Evolutionary conservation across 2,329 filamentous ascomycete species (phyloP).

Genomic region (Aureobasidium namibiae): DNA sequence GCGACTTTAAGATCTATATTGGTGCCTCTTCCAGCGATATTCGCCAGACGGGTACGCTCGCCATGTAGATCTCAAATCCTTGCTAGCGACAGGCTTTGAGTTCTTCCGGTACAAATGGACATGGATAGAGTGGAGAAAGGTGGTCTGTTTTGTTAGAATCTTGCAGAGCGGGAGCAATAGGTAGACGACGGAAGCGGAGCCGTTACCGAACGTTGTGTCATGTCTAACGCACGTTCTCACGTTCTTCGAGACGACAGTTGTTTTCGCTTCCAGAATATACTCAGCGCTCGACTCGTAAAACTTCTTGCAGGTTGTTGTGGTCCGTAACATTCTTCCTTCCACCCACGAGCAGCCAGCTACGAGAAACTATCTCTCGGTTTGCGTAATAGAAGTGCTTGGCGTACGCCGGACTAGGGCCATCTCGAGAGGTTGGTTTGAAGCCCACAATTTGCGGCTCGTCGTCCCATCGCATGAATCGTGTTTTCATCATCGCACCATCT

Average conservation of each 20-base stretch:
- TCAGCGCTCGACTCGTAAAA: background rate
- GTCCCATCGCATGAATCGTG: background rate
- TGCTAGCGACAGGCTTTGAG: background rate
- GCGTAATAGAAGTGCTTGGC: background rate
- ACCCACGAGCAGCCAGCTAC: no score
- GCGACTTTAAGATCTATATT: slow-evolving; percentile 16
- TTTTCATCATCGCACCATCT: background rate
- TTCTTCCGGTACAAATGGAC: no score
- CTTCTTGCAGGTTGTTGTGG: no score
- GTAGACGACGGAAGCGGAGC: background rate
- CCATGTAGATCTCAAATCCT: background rate
- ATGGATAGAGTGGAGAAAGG: background rate
- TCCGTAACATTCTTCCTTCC: no score
- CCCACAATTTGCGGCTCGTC: background rate
- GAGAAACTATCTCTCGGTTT: no score
- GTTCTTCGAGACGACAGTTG: background rate
- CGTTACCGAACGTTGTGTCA: background rate
- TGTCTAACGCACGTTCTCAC: background rate
- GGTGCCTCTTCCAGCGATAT: background rate
- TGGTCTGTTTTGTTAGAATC: background rate
- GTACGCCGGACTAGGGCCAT: background rate
- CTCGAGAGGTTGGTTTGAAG: background rate
- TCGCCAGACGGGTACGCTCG: background rate
- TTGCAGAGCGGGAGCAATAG: background rate
- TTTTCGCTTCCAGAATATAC: background rate